A percentile compares a stretch with the other conserved stretches of the same genome.
phyloP scores from a whole-genome alignment of 75 land plant species.

The Picea glauca region DNA sequence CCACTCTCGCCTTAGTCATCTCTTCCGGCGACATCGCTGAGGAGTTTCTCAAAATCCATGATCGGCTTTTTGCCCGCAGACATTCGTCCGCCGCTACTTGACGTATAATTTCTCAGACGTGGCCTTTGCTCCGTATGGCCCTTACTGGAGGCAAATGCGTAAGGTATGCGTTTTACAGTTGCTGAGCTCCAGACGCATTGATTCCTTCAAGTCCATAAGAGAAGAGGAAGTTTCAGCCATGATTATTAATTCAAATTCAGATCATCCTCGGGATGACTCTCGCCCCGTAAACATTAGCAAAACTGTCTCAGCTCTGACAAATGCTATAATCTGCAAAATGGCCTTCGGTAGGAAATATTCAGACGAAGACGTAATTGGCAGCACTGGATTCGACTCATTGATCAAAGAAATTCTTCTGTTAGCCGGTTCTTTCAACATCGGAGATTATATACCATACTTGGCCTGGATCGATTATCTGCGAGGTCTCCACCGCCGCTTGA shows the following conservation, averaged over 20 bases:
- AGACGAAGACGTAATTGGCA: slow-evolving; percentile 10
- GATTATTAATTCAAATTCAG: background rate
- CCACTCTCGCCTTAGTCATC: background rate
- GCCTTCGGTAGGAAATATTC: slow-evolving; percentile 2
- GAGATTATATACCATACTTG: slow-evolving; percentile 16
- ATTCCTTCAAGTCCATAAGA: background rate
- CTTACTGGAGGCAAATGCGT: slow-evolving; percentile 15
- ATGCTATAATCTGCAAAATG: background rate
- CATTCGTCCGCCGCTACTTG: background rate
- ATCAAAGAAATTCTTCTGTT: slow-evolving; percentile 1
- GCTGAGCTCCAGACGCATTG: slow-evolving; percentile 21
- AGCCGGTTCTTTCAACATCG: background rate
- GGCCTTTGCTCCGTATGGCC: slow-evolving; percentile 20
- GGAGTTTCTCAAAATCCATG: slow-evolving; percentile 16
- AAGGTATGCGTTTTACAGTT: slow-evolving; percentile 32
- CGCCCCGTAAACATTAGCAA: background rate
- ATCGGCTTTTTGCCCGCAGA: slow-evolving; percentile 6
- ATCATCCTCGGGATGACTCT: background rate
- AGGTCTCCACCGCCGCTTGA: slow-evolving; percentile 9
- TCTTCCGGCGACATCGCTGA: slow-evolving; percentile 1
- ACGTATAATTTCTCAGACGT: slow-evolving; percentile 15
- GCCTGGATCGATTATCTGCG: slow-evolving; percentile 13
- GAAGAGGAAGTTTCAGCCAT: background rate
- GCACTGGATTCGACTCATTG: background rate
- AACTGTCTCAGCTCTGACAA: background rate